These are phyloP conservation scores for Apophysomyces sp. DNA, from an alignment of 371 early-diverging fungal species.

Conservation along the genomic window DNA sequence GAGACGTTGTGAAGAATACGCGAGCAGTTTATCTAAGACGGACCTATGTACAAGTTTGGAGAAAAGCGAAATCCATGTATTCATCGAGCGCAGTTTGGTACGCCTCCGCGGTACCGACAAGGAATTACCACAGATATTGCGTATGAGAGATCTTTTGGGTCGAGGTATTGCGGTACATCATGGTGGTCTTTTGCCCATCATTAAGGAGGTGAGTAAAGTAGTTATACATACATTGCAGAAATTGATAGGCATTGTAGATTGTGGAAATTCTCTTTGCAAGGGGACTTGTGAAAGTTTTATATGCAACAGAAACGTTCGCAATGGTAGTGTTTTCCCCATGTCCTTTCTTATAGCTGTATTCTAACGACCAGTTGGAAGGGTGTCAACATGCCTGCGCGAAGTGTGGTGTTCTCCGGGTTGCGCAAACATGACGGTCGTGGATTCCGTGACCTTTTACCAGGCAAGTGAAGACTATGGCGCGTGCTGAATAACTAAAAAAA, in stretches of 20 bases:
- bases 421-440: slow-evolving; percentile 92
- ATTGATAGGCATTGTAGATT: slow-evolving; percentile 42
- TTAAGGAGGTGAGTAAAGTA: slow-evolving; percentile 85
- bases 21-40: slow-evolving; percentile 72
- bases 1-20: slow-evolving; percentile 96
- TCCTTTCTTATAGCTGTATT: background rate
- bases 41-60: slow-evolving; percentile 77
- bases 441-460: slow-evolving; percentile 86
- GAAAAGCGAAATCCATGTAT: slow-evolving; percentile 87
- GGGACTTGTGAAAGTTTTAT: slow-evolving; percentile 86
- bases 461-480: slow-evolving; percentile 9
- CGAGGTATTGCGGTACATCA: slow-evolving; percentile 99
- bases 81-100: slow-evolving; percentile 78
- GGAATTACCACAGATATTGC: slow-evolving; percentile 89
- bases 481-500: background rate
- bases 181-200: slow-evolving; percentile 95
- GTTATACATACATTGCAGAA: background rate
- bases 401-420: slow-evolving; percentile 92
- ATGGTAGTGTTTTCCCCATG: slow-evolving; percentile 39
- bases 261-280: slow-evolving; percentile 97
- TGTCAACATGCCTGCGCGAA: slow-evolving; percentile 98
- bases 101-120: slow-evolving; percentile 81
- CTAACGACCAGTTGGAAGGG: slow-evolving; percentile 54
- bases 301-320: slow-evolving; percentile 56
- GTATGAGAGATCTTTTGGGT: slow-evolving; percentile 80